phyloP scores from a whole-genome alignment of 495 filamentous ascomycete species.

The Tirmania nivea region DNA sequence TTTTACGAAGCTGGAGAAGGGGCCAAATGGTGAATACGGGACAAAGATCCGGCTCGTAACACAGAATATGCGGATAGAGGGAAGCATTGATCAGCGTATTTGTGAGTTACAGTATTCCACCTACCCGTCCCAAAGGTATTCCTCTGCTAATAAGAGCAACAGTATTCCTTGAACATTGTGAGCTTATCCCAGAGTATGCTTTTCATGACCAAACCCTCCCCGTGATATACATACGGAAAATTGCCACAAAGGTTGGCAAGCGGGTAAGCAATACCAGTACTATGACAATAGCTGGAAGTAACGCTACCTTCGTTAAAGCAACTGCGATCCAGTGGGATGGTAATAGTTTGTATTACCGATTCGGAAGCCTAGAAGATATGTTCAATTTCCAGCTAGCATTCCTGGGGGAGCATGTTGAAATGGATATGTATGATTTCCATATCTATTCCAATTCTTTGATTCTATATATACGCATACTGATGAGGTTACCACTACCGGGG shows the following conservation, averaged over 20 bases:
- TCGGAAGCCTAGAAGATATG: conserved; percentile 10
- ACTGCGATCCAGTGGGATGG: neutral
- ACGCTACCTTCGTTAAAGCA: neutral
- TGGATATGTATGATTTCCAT: conserved; percentile 4
- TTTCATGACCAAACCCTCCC: conserved; percentile 10
- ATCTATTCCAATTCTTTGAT: neutral
- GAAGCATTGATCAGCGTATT: conserved; percentile 9
- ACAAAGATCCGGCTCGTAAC: conserved; percentile 8
- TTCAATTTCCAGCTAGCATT: conserved; percentile 13
- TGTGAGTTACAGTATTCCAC: neutral
- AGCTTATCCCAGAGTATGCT: conserved; percentile 13
- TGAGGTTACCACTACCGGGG: too few relatives aligned
- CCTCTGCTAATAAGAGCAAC: neutral
- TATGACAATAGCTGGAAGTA: too few relatives aligned
- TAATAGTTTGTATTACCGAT: conserved; percentile 9
- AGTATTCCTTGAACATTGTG: conserved; percentile 7
- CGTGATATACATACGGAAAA: conserved; percentile 10
- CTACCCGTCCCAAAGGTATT: too few relatives aligned
- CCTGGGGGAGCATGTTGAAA: conserved; percentile 12
- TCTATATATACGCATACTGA: neutral
- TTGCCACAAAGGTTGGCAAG: neutral
- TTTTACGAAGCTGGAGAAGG: conserved; percentile 1
- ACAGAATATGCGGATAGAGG: conserved; percentile 6
- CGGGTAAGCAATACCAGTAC: too few relatives aligned
- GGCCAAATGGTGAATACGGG: neutral